A percentile compares a stretch with the other conserved stretches of the same genome.
phyloP scores from a whole-genome alignment of 179 eudicot genomes.

The Beta corolliflora region DNA sequence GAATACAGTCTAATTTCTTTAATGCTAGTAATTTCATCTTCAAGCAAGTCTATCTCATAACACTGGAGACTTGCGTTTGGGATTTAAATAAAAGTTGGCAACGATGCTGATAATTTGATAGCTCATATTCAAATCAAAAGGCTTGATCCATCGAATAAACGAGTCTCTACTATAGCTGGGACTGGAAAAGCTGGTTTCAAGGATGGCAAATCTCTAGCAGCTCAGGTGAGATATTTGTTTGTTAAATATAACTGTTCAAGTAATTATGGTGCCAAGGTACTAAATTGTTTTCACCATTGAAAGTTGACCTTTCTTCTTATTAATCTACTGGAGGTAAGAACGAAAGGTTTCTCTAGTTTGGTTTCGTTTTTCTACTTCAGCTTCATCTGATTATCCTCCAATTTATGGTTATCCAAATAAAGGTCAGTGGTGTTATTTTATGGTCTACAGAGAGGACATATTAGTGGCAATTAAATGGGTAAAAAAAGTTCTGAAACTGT shows the following conservation, averaged over 20 bases:
- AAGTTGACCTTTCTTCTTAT: neutral
- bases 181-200: constrained; percentile 92
- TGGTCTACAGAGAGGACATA: neutral
- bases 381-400: neutral
- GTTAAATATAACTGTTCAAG: neutral
- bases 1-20: neutral
- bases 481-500: neutral
- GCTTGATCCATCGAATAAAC: constrained; percentile 70
- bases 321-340: neutral
- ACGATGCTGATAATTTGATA: neutral
- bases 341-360: neutral
- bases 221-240: constrained; percentile 61
- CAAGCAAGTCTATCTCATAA: neutral
- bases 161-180: constrained; percentile 79
- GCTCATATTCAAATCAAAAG: constrained; percentile 68
- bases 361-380: neutral
- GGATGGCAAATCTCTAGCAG: constrained; percentile 72
- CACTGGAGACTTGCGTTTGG: neutral
- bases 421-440: neutral
- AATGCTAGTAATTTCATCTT: neutral
- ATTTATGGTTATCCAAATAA: constrained; percentile 1
- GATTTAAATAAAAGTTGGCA: neutral
- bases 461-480: neutral
- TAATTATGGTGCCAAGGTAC: neutral
- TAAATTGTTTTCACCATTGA: neutral